These are phyloP conservation scores for Cajanus cajan DNA, from an alignment of 306 rosid species.

Conservation along the genomic window DNA sequence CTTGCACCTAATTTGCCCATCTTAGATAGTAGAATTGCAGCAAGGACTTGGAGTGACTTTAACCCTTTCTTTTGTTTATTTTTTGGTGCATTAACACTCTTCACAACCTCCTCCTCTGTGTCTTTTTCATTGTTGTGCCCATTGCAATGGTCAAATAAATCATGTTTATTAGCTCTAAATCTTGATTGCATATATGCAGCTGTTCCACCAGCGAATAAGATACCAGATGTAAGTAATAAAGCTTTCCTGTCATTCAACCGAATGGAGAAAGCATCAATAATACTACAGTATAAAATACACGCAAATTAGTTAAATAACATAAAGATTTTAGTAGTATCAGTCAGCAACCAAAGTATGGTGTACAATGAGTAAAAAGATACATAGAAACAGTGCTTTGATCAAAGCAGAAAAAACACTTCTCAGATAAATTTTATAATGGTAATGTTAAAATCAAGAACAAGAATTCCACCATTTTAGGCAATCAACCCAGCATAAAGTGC, in stretches of 20 bases:
- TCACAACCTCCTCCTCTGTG: constrained; percentile 25
- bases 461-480: constrained; percentile 12
- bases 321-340: background rate
- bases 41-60: constrained; percentile 78
- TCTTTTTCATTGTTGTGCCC: constrained; percentile 46
- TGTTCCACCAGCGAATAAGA: constrained; percentile 79
- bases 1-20: constrained; percentile 74
- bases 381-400: constrained; percentile 15
- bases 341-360: constrained; percentile 16
- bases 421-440: background rate
- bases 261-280: constrained; percentile 22
- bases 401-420: constrained; percentile 1
- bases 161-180: constrained; percentile 41
- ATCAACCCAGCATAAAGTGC: constrained; percentile 15
- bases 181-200: constrained; percentile 83
- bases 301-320: background rate
- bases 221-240: constrained; percentile 84
- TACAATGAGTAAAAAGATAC: background rate
- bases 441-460: constrained; percentile 15
- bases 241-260: constrained; percentile 63
- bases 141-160: constrained; percentile 47
- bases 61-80: constrained; percentile 57
- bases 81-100: constrained; percentile 37
- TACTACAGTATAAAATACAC: constrained; percentile 5
- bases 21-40: constrained; percentile 75